Conservation (phyloP, 345 rosid genomes). For the Eucalyptus marginata region DNA sequence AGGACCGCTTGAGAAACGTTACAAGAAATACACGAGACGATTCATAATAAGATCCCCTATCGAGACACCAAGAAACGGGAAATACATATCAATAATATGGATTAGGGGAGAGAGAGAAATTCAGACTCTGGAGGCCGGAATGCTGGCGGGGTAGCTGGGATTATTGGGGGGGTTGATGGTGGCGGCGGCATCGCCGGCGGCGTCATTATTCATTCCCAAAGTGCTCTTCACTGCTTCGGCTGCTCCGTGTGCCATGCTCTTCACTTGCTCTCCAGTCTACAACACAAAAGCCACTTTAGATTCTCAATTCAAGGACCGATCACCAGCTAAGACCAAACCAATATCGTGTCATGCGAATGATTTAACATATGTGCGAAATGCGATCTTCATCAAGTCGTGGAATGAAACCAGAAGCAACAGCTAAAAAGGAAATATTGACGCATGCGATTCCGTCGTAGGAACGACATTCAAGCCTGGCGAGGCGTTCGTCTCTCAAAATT, state of each 20-base stretch:
- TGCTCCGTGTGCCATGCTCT: neutral
- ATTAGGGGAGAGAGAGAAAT: neutral
- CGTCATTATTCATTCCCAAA: constrained; percentile 15
- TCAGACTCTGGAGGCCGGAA: neutral
- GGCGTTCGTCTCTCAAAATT: neutral
- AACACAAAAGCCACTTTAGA: neutral
- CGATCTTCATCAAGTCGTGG: neutral
- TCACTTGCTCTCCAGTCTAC: constrained; percentile 28
- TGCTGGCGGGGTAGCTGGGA: neutral
- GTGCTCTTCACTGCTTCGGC: constrained; percentile 5
- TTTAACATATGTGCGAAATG: neutral
- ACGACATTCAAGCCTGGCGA: neutral
- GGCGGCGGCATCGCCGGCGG: neutral
- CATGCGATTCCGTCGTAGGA: neutral
- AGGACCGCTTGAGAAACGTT: neutral
- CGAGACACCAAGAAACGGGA: neutral
- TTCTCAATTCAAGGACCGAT: neutral
- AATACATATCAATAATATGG: neutral
- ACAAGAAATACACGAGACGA: neutral
- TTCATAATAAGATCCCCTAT: neutral
- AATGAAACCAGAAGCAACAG: neutral
- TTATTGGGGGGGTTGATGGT: neutral
- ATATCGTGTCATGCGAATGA: neutral
- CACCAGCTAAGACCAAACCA: neutral
- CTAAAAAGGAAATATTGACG: neutral